Percentiles rank a stretch among this genome's conserved stretches.
Conservation (phyloP, 306 rosid genomes). For the Ormosia semicastrata region DNA sequence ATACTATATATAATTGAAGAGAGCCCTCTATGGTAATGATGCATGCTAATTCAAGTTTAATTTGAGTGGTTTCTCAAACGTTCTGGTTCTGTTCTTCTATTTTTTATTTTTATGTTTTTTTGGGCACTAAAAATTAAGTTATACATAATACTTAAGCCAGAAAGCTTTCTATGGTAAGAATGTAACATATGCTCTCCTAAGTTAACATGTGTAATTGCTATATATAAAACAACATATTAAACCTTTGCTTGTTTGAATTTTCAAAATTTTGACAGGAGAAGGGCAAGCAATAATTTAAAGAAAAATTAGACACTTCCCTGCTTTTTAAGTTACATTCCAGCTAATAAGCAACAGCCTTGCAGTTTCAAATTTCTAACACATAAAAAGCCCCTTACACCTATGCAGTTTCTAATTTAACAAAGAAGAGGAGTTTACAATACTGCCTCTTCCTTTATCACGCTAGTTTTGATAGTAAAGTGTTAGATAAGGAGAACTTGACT, state of each 20-base stretch:
- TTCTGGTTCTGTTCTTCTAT: not conserved
- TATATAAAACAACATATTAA: not conserved
- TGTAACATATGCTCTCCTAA: not conserved
- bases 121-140: not conserved
- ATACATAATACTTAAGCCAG: not conserved
- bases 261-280: not conserved
- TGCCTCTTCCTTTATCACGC: not conserved
- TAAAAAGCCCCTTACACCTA: not conserved
- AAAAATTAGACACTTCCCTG: not conserved
- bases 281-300: not conserved
- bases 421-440: not conserved
- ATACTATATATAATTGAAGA: not conserved
- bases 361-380: not conserved
- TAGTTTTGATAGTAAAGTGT: not conserved
- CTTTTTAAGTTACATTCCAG: not conserved
- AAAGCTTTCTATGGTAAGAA: not conserved
- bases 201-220: not conserved
- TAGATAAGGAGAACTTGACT: not conserved
- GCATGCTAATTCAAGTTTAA: not conserved
- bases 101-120: not conserved
- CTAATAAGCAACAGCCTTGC: not conserved
- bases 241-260: constrained; percentile 1
- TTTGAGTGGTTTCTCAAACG: not conserved
- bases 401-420: not conserved
- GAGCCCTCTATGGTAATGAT: not conserved